These are phyloP conservation scores for Viola pubescens DNA, from an alignment of 441 rosid species.

Conservation along the genomic window DNA sequence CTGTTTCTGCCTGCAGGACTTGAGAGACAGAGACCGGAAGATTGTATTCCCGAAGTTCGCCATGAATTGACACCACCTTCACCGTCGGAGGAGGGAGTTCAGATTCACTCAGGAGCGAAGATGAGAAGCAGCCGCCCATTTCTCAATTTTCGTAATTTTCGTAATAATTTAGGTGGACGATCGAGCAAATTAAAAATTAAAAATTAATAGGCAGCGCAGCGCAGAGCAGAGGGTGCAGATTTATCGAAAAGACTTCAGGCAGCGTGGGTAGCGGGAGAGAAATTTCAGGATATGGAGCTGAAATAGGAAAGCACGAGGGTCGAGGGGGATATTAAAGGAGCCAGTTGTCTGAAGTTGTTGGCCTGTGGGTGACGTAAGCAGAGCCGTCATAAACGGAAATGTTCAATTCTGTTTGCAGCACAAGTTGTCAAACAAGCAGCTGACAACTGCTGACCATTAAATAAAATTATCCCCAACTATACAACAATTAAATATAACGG, in stretches of 20 bases:
- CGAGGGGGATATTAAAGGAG: neutral
- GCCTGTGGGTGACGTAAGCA: neutral
- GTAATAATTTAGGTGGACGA: neutral
- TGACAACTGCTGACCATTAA: neutral
- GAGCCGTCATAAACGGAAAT: slow-evolving; percentile 9
- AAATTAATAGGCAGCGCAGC: too few relatives aligned
- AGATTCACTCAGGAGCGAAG: slow-evolving; percentile 13
- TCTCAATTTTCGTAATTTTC: neutral
- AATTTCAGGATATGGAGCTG: neutral
- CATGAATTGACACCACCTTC: slow-evolving; percentile 46
- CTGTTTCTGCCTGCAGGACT: slow-evolving; percentile 36
- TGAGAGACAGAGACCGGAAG: slow-evolving; percentile 43
- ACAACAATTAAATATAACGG: too few relatives aligned
- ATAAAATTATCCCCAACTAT: neutral
- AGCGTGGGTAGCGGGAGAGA: neutral
- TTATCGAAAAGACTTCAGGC: neutral
- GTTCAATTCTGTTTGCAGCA: neutral
- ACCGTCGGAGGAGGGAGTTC: slow-evolving; percentile 28
- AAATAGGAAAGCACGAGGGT: neutral
- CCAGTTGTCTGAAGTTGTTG: too few relatives aligned
- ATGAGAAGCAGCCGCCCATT: slow-evolving; percentile 44
- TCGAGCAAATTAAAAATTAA: neutral
- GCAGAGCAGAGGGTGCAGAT: neutral
- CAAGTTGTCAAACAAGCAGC: neutral
- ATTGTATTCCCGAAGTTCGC: slow-evolving; percentile 45